These are phyloP conservation scores for Fusarium illudens DNA, from an alignment of 2,329 filamentous ascomycete genomes.

Conservation along the genomic window DNA sequence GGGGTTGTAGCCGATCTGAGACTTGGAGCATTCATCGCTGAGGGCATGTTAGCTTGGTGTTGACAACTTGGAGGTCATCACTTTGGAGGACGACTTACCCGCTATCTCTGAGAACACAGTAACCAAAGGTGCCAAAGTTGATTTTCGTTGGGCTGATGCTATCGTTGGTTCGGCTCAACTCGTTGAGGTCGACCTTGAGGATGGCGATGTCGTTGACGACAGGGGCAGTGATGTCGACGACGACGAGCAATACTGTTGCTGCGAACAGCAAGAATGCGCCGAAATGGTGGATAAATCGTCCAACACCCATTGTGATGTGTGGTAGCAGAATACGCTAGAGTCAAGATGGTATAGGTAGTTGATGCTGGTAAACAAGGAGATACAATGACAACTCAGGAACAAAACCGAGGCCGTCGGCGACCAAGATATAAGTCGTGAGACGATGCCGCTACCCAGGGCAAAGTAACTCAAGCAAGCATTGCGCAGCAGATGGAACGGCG, in stretches of 20 bases:
- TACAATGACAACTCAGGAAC: slow-evolving; percentile 1
- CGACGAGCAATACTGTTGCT: slow-evolving; percentile 63
- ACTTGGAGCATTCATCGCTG: slow-evolving; percentile 58
- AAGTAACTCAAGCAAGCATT: slow-evolving; percentile 21
- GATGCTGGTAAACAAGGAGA: slow-evolving; percentile 1
- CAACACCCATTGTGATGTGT: slow-evolving; percentile 55
- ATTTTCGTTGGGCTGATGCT: slow-evolving; percentile 48
- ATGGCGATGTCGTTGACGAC: slow-evolving; percentile 64
- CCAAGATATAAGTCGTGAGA: slow-evolving; percentile 18
- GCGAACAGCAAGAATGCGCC: slow-evolving; percentile 66
- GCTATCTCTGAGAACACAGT: slow-evolving; percentile 53
- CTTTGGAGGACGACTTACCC: slow-evolving; percentile 16
- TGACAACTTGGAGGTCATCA: background rate
- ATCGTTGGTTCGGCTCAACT: slow-evolving; percentile 34
- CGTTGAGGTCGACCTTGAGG: slow-evolving; percentile 59
- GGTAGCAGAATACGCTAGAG: background rate
- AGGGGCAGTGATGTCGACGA: slow-evolving; percentile 67
- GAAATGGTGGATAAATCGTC: slow-evolving; percentile 63
- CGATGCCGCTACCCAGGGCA: slow-evolving; percentile 7
- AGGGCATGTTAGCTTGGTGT: slow-evolving; percentile 12
- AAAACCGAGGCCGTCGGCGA: slow-evolving; percentile 9
- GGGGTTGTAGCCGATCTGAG: slow-evolving; percentile 65
- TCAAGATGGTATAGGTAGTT: background rate
- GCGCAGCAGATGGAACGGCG: slow-evolving; percentile 24
- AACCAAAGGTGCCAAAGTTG: slow-evolving; percentile 69